Evolutionary conservation across 257 asterid genomes (phyloP), one percentile per base, ranked within the genome.

Genomic region (Scutellaria minor): DNA sequence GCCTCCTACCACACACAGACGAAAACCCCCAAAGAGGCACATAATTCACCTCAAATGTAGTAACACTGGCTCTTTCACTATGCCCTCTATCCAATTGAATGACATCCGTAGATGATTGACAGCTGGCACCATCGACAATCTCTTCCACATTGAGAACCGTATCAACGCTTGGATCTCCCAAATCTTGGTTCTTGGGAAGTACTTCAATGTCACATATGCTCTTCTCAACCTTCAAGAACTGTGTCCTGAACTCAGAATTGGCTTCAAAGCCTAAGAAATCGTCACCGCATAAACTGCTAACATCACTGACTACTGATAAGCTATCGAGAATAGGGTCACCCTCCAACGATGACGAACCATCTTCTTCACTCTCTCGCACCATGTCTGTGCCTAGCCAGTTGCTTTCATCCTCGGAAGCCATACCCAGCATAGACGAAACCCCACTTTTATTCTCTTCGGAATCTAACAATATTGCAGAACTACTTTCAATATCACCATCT

Each of bases 1-100:
- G 95, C 40, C 99, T 81, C 86, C 97, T 82, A 31, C 99, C 99
- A 63, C 96, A 88, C 11, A 94, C 70, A 7, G 98, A 94, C 15
- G 81, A 72, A 71, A 74, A 42, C n/a, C 99, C 99, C 99, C 99
- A 94, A 2, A 89, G 86, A 24, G 99, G 98, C 58, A 92, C 87
- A 42, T 70, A 89, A 55, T 92, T 98, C 64, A 92, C 89, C 81
- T 88, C 90, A 77, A 92, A 95, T 6, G 88, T 89, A 79, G 97
- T 95, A 13, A 95, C 85, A 20, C 77, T 47, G 8, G 63, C 76
- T 55, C 68, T 78, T 40, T 77, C 86, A 65, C 76, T 68, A 15
- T 42, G 13, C 42, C 73, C 83, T 62, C 71, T 83, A 73, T 82
- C 85, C 48, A 69, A 24, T 67, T 83, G 83, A 72, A 77, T 47